Base-by-base conservation (phyloP, 306 rosid genomes). In the Lablab purpureus region DNA sequence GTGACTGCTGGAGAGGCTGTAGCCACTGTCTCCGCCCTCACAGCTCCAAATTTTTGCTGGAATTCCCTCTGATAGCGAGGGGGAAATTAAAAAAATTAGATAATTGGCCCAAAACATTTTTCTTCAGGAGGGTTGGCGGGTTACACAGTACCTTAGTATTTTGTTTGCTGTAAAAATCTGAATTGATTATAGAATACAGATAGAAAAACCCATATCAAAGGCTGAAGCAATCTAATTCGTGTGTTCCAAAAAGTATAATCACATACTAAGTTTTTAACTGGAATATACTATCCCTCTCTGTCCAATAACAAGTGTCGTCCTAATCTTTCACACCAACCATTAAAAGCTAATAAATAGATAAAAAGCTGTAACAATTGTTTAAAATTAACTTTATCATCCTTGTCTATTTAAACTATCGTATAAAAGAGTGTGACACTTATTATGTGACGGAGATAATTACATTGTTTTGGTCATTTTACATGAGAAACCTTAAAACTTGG, bases 21-120 rank as follows among this genome's bases (percentile, higher is more conserved):
- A 36, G 91, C 88, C 8, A 56, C 64, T 66, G 90, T 89, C 75
- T 96, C 97, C 0, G 97, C 96, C 85, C 91, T 89, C 64, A 89
- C 89, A 36, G 84, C 81, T 41, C 89, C 87, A 12, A 47, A 5
- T 13, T 74, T 88, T 77, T 81, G 86, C 68, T 80, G 81, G 49
- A 87, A 87, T 55, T 86, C 91, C 67, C 89, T 91, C 94, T 89
- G 85, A 63, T 37, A 75, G 21, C 59, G 25, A 64, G 2, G 27
- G 36, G 34, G 22, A 19, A 52, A 37, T 10, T 47, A 80, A 10
- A 54, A 60, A 60, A 25, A 77, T 82, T 45, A 79, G 76, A 58
- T 7, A 56, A 40, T 41, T 30, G 17, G 14, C 15, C 41, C 1
- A 66, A 77, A 62, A 25, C 13, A 2, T 43, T 46, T 30, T 18